Base-by-base conservation (phyloP, 306 rosid species). In the Cyamopsis tetragonoloba region DNA sequence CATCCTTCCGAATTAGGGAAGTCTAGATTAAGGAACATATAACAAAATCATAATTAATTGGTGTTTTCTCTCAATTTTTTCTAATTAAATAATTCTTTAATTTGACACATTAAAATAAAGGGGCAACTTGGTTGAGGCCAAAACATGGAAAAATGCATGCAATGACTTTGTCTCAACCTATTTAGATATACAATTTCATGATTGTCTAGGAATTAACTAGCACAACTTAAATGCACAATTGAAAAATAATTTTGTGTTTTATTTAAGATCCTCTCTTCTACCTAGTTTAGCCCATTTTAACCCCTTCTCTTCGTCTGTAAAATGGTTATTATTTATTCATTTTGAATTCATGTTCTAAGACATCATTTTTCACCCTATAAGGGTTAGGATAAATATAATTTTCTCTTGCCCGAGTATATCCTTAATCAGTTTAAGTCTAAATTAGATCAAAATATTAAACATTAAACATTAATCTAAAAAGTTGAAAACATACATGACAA, bases 141-240 rank as follows among this genome's bases (percentile, higher is more conserved):
- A 75, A 84, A 85, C 86, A 77, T 85, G 85, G 77, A 71, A 57
- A 51, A 68, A 71, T 35, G 71, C 54, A 68, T 62, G 72, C 73
- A 85, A 85, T 84, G 87, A 85, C 83, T 80, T 80, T 87, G 95
- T 87, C 90, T n/a, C n/a, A n/a, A 86, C 77, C 83, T 74, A 82
- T 90, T 84, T 87, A 77, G 66, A 71, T 72, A 72, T 71, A 79
- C 79, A 77, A 54, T 81, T 86, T 65, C 81, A 84, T 82, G 79
- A 77, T 72, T 83, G 82, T 75, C 85, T 78, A 75, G 71, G 72
- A 77, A 66, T 75, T 82, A 72, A 66, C 75, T 82, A 72, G 83
- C 73, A 61, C 74, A n/a, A n/a, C n/a, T n/a, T n/a, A n/a, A n/a
- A n/a, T n/a, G n/a, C n/a, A n/a, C n/a, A n/a, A n/a, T n/a, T n/a